phyloP scores from a whole-genome alignment of 2,329 filamentous ascomycete species.

The Zasmidium cellare region DNA sequence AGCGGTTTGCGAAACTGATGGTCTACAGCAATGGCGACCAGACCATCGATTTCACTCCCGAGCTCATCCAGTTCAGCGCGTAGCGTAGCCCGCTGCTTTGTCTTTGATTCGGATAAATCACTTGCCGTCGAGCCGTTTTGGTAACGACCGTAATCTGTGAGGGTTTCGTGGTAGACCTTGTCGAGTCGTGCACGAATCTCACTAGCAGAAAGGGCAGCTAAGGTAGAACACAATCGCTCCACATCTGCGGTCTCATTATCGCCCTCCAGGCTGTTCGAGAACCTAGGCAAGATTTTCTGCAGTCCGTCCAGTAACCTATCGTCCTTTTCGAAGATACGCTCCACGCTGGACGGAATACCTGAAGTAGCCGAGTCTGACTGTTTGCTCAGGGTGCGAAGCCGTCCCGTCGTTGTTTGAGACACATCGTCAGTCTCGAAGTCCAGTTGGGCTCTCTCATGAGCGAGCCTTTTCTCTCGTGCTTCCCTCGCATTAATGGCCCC shows the following conservation, averaged over 20 bases:
- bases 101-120: conserved; percentile 16
- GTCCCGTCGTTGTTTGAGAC: conserved; percentile 28
- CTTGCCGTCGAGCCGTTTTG: conserved; percentile 24
- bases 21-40: conserved; percentile 70
- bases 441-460: conserved; percentile 44
- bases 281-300: conserved; percentile 64
- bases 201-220: conserved; percentile 41
- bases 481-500: conserved; percentile 4
- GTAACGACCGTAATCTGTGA: conserved; percentile 7
- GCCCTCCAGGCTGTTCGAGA: conserved; percentile 51
- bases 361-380: conserved; percentile 50
- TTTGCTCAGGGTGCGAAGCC: conserved; percentile 45
- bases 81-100: conserved; percentile 43
- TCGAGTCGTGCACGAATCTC: conserved; percentile 48
- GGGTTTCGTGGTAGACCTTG: conserved; percentile 48
- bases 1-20: conserved; percentile 67
- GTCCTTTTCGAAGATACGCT: conserved; percentile 52
- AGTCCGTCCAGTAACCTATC: conserved; percentile 66
- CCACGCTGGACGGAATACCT: conserved; percentile 52
- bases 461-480: conserved; percentile 23
- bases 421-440: conserved; percentile 40
- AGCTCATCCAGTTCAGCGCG: conserved; percentile 69
- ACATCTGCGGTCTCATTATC: conserved; percentile 51
- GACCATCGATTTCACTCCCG: conserved; percentile 67
- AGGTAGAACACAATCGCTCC: conserved; percentile 54